Evolutionary conservation across 768 basidiomycete genomes (phyloP), one percentile per base, ranked within the genome.

Genomic region (Lentinula sp.): DNA sequence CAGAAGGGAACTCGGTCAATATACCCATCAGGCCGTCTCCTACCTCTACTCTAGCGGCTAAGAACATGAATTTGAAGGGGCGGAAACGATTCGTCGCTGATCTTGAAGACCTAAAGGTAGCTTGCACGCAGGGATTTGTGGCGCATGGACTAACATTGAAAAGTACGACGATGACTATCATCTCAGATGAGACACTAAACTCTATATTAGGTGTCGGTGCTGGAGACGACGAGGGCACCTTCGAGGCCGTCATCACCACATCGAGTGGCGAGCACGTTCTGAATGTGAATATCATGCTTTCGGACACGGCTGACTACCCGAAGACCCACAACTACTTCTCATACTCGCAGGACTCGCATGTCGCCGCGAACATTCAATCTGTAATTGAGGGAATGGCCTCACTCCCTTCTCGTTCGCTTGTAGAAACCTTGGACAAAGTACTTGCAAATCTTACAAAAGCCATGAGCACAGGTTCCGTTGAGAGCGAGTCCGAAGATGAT

Each of bases 251-350:
- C 12, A 71, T 87, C 23, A 67, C 71, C 46, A 68, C 78, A n/a
- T 58, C 58, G 33, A 72, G 70, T 41, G 71, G 67, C 7, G 69
- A 76, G 59, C 72, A 71, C 43, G 65, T 78, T 45, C 61, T 79
- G 36, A 62, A 73, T 1, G 67, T 79, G 41, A 78, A 74, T 62
- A 66, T 87, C 23, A 70, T 85, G 35, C 73, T 84, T 32, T 80
- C 85, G 46, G 85, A 88, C 65, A 82, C 86, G 1, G 84, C 87
- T 9, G 84, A 85, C 56, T 90, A 90, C 67, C 88, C 88, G 0
- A 72, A 72, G 32, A 75, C 73, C 61, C 87, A 89, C 67, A 75
- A 78, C 0, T 79, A 81, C 58, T 81, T 88, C 65, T 78, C 83
- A 55, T 86, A 83, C 62, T 76, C 81, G 13, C 75, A 78, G 41